Percentiles rank a stretch among this genome's conserved stretches.
These are phyloP conservation scores for Theileria luwenshuni DNA, from an alignment of 169 alveolate species.

Conservation along the genomic window DNA sequence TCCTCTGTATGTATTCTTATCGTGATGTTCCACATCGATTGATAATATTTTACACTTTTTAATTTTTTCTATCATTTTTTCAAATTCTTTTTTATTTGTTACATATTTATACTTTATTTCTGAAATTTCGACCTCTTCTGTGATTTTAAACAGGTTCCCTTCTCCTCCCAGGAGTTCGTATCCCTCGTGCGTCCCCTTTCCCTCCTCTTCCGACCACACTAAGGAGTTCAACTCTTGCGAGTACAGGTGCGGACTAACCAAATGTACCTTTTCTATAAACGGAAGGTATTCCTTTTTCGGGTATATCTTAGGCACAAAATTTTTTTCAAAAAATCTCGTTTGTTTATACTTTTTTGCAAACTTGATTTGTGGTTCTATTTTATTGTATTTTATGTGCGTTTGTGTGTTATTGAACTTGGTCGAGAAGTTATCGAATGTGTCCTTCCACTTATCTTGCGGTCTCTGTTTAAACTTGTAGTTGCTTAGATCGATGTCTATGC, in stretches of 20 bases:
- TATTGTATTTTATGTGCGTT: conserved; percentile 26
- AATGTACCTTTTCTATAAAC: background rate
- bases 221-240: conserved; percentile 56
- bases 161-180: conserved; percentile 3
- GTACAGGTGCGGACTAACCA: conserved; percentile 48
- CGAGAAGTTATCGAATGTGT: conserved; percentile 52
- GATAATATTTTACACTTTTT: conserved; percentile 38
- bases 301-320: conserved; percentile 38
- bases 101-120: conserved; percentile 23
- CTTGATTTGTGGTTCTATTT: conserved; percentile 26
- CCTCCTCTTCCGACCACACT: conserved; percentile 37
- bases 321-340: conserved; percentile 7
- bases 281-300: conserved; percentile 23
- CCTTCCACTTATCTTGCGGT: conserved; percentile 47
- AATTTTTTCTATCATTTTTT: conserved; percentile 50
- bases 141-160: conserved; percentile 12
- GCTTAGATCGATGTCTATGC: conserved; percentile 17
- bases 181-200: conserved; percentile 46
- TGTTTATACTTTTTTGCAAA: background rate
- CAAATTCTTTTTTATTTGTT: conserved; percentile 25
- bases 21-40: conserved; percentile 64
- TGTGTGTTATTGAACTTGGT: background rate
- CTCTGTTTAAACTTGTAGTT: background rate
- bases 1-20: conserved; percentile 79
- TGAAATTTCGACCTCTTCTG: background rate